Percentiles rank a stretch among this genome's conserved stretches.
Conservation (phyloP, 192 early-diverging fungal species). For the Entomortierella chlamydospora region DNA sequence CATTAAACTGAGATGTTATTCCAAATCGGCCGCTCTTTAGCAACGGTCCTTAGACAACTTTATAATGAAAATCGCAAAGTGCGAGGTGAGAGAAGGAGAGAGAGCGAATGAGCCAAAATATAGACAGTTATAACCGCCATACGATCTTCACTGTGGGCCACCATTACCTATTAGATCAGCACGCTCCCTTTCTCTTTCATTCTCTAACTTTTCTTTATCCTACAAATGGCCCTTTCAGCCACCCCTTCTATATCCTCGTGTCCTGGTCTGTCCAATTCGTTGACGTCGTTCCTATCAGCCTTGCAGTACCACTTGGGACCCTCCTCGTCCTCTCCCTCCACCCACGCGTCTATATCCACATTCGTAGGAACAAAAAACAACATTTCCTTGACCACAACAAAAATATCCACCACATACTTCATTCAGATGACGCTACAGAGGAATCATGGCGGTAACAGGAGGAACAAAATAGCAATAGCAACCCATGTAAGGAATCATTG, state of each 20-base stretch:
- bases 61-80: too few species aligned
- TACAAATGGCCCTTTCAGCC: slow-evolving; percentile 10
- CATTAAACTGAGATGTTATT: slow-evolving; percentile 6
- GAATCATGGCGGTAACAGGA: not conserved
- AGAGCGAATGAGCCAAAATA: too few species aligned
- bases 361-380: not conserved
- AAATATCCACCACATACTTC: not conserved
- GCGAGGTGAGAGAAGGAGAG: too few species aligned
- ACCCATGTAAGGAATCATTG: not conserved
- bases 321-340: slow-evolving; percentile 1
- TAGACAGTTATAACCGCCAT: too few species aligned
- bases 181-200: too few species aligned
- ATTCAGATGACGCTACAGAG: not conserved
- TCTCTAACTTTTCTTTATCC: not conserved
- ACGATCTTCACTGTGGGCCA: too few species aligned
- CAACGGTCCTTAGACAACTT: too few species aligned
- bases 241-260: slow-evolving; percentile 1
- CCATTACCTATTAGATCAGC: too few species aligned
- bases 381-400: not conserved
- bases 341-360: not conserved
- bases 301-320: not conserved
- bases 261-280: slow-evolving; percentile 1
- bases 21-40: slow-evolving; percentile 12
- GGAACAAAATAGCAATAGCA: too few species aligned
- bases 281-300: slow-evolving; percentile 24